phyloP scores from a whole-genome alignment of 805 yeast species.

The Kluyveromyces nonfermentans region DNA sequence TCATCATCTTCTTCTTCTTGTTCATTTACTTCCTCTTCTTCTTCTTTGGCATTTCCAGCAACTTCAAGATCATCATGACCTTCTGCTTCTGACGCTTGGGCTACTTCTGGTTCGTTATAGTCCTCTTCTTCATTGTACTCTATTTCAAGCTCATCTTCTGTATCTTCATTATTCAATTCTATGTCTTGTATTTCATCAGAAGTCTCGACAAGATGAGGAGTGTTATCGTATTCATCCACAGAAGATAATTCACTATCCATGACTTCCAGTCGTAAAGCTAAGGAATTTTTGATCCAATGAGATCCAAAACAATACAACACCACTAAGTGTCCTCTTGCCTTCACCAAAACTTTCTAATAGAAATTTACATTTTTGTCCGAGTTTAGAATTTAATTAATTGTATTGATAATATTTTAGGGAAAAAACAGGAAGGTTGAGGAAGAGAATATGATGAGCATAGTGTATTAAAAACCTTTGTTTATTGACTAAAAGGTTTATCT shows the following conservation, averaged over 20 bases:
- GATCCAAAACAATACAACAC: neutral
- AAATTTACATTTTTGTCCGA: too few species aligned
- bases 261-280: neutral
- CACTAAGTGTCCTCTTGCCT: neutral
- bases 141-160: constrained; percentile 1
- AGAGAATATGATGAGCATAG: too few species aligned
- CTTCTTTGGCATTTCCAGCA: constrained; percentile 6
- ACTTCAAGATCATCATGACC: constrained; percentile 6
- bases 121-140: constrained; percentile 5
- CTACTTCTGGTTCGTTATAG: constrained; percentile 4
- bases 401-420: neutral
- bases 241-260: constrained; percentile 16
- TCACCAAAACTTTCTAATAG: neutral
- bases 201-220: constrained; percentile 9
- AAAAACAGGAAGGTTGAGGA: neutral
- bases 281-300: neutral
- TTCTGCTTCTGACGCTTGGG: constrained; percentile 1
- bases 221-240: constrained; percentile 10
- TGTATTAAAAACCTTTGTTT: too few species aligned
- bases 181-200: constrained; percentile 8
- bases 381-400: too few species aligned
- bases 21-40: constrained; percentile 9
- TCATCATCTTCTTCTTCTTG: constrained; percentile 9
- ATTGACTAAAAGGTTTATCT: neutral
- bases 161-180: constrained; percentile 1